Conservation (phyloP, 345 rosid genomes). For the Dipteronia sinensis region DNA sequence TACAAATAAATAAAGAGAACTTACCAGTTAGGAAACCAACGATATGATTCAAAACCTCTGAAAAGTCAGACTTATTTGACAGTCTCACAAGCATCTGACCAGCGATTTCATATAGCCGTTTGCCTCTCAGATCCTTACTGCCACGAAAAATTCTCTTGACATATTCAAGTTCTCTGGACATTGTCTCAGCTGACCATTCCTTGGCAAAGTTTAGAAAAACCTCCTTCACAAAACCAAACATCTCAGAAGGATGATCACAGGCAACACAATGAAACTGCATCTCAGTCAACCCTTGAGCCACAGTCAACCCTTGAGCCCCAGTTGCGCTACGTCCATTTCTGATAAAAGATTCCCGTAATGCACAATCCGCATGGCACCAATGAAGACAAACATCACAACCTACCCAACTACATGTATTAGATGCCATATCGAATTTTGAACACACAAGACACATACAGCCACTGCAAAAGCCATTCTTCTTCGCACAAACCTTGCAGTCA, state of each 20-base stretch:
- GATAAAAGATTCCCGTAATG: slow-evolving; percentile 68
- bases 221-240: slow-evolving; percentile 99
- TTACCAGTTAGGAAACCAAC: slow-evolving; percentile 73
- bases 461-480: slow-evolving; percentile 90
- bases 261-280: slow-evolving; percentile 95
- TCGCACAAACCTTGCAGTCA: slow-evolving; percentile 85
- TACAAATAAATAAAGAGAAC: slow-evolving; percentile 6
- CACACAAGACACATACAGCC: slow-evolving; percentile 96
- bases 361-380: slow-evolving; percentile 98
- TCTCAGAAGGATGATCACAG: slow-evolving; percentile 95
- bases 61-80: slow-evolving; percentile 57
- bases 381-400: slow-evolving; percentile 98
- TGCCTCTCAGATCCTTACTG: slow-evolving; percentile 88
- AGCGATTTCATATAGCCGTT: slow-evolving; percentile 73
- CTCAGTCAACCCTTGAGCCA: slow-evolving; percentile 62
- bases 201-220: slow-evolving; percentile 81
- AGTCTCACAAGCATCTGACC: slow-evolving; percentile 62
- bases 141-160: slow-evolving; percentile 78
- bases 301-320: slow-evolving; percentile 53
- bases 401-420: slow-evolving; percentile 96
- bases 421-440: slow-evolving; percentile 89
- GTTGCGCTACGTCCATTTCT: slow-evolving; percentile 70
- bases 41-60: slow-evolving; percentile 59
- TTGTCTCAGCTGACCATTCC: slow-evolving; percentile 71
- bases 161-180: slow-evolving; percentile 82